Evolutionary conservation across 352 stramenopile genomes (phyloP).

Genomic region (Plasmopara viticola): DNA sequence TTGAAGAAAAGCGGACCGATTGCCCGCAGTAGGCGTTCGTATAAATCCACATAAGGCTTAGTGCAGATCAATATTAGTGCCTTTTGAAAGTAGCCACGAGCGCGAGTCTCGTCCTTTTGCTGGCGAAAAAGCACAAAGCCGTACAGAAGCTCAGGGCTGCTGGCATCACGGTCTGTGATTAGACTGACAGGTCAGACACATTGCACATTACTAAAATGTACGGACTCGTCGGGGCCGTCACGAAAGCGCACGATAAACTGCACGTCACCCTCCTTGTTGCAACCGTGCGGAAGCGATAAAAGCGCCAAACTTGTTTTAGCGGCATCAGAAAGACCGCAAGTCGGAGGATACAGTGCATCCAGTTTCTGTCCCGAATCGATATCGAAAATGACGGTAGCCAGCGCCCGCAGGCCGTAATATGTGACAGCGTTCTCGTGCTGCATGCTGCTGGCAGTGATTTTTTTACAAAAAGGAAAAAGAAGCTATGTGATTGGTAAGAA

Average conservation of each 20-base stretch:
- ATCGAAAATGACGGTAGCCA: constrained; percentile 78
- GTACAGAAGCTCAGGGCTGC: constrained; percentile 47
- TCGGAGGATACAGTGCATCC: constrained; percentile 49
- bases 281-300: constrained; percentile 78
- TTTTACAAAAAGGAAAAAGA: background rate
- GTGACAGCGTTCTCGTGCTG: constrained; percentile 2
- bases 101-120: constrained; percentile 59
- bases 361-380: constrained; percentile 72
- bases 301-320: constrained; percentile 67
- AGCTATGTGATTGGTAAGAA: background rate
- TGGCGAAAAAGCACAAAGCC: constrained; percentile 84
- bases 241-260: constrained; percentile 78
- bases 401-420: constrained; percentile 44
- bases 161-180: constrained; percentile 9
- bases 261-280: constrained; percentile 82
- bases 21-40: constrained; percentile 62
- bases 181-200: background rate
- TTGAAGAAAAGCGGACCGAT: constrained; percentile 79
- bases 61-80: constrained; percentile 72
- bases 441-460: background rate
- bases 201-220: background rate
- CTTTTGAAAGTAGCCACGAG: constrained; percentile 79
- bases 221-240: constrained; percentile 29
- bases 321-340: constrained; percentile 37
- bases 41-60: constrained; percentile 71